Conservation (phyloP, 805 yeast genomes). For the Peterozyma toletana region DNA sequence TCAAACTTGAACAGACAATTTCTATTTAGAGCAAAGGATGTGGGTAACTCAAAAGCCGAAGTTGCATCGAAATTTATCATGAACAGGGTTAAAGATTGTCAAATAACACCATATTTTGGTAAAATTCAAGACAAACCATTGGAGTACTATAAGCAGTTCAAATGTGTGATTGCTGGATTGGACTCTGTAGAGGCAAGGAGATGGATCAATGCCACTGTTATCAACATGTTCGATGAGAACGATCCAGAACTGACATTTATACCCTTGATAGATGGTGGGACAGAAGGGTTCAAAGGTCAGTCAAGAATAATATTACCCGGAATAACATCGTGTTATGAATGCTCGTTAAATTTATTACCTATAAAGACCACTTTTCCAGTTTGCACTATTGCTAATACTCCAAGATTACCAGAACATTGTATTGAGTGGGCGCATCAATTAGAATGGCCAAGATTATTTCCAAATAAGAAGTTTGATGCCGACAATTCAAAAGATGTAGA, state of each 20-base stretch:
- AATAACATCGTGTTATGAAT: slow-evolving; percentile 85
- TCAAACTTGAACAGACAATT: slow-evolving; percentile 74
- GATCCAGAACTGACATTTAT: slow-evolving; percentile 36
- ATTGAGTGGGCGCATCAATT: slow-evolving; percentile 82
- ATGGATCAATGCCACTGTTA: slow-evolving; percentile 73
- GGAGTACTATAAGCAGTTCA: slow-evolving; percentile 60
- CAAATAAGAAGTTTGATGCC: slow-evolving; percentile 48
- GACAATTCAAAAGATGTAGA: slow-evolving; percentile 63
- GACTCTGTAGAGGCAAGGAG: slow-evolving; percentile 88
- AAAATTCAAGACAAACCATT: slow-evolving; percentile 58
- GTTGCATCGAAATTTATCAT: slow-evolving; percentile 56
- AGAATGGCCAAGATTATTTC: slow-evolving; percentile 57
- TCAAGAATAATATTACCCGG: slow-evolving; percentile 82
- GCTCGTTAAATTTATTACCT: slow-evolving; percentile 72
- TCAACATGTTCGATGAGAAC: slow-evolving; percentile 51
- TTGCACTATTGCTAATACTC: slow-evolving; percentile 91
- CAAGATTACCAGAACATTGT: slow-evolving; percentile 92
- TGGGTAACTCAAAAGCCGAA: slow-evolving; percentile 60
- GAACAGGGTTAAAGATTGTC: slow-evolving; percentile 32
- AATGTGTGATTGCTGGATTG: slow-evolving; percentile 75
- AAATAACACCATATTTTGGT: slow-evolving; percentile 53
- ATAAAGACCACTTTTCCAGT: slow-evolving; percentile 69
- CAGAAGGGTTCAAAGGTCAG: slow-evolving; percentile 92
- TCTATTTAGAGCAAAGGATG: slow-evolving; percentile 51
- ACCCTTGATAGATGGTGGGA: slow-evolving; percentile 88